These are phyloP conservation scores for Pneumocystis murina DNA, from an alignment of 1,139 yeast genomes.

Conservation along the genomic window DNA sequence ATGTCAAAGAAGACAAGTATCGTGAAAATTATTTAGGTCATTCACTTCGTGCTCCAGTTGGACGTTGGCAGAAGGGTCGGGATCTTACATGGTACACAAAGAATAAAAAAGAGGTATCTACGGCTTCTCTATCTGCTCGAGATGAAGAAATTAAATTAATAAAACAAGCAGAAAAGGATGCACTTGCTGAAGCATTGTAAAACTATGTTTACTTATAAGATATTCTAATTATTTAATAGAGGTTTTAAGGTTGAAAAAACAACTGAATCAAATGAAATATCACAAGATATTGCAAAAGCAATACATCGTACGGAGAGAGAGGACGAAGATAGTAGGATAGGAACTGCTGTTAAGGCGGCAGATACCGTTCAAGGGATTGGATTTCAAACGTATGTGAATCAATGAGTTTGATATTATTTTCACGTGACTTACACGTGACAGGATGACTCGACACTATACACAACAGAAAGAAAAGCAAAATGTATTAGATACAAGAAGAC, in stretches of 20 bases:
- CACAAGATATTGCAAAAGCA: neutral
- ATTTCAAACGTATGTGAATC: neutral
- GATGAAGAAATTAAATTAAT: constrained; percentile 9
- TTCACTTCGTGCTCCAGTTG: constrained; percentile 21
- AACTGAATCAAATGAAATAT: neutral
- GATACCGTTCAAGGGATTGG: neutral
- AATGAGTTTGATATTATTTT: neutral
- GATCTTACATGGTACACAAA: constrained; percentile 21
- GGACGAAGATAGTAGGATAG: neutral
- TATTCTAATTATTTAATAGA: neutral
- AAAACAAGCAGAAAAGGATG: constrained; percentile 18
- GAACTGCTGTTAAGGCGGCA: neutral
- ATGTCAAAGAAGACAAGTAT: constrained; percentile 19
- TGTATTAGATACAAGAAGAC: neutral
- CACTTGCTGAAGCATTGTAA: constrained; percentile 17
- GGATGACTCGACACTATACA: neutral
- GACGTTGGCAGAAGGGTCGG: constrained; percentile 18
- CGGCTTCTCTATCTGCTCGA: constrained; percentile 2
- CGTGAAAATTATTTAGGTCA: constrained; percentile 21
- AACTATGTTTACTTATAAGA: no score
- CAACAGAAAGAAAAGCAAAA: neutral
- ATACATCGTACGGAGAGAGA: neutral
- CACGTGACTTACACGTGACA: neutral
- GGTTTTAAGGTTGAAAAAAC: neutral
- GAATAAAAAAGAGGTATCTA: constrained; percentile 10